phyloP scores from a whole-genome alignment of 345 rosid species.

The Orychophragmus violaceus region DNA sequence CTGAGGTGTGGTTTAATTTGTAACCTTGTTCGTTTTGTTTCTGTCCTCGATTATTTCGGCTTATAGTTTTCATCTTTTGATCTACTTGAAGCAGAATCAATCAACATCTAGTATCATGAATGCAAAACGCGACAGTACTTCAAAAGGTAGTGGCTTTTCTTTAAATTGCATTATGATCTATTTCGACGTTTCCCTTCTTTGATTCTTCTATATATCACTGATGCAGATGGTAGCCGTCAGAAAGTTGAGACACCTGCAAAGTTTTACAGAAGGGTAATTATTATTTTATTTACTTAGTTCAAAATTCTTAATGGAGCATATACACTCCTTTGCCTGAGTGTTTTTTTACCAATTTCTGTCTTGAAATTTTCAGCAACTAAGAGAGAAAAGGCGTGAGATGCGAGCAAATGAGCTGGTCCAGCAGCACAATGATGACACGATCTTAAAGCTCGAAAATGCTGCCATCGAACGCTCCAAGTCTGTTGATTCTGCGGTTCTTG shows the following conservation, averaged over 20 bases:
- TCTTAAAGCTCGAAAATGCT: conserved; percentile 81
- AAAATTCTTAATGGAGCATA: neutral
- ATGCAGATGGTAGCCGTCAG: conserved; percentile 47
- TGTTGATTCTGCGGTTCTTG: conserved; percentile 91
- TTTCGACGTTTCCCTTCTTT: conserved; percentile 6
- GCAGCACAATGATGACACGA: conserved; percentile 65
- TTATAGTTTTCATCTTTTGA: conserved; percentile 25
- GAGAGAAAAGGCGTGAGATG: conserved; percentile 75
- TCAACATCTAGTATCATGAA: conserved; percentile 35
- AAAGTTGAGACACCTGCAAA: conserved; percentile 57
- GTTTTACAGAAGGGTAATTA: conserved; percentile 68
- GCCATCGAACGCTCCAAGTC: conserved; percentile 92
- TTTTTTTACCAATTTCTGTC: neutral
- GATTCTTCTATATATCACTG: conserved; percentile 13
- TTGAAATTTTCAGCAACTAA: conserved; percentile 62
- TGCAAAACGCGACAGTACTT: conserved; percentile 32
- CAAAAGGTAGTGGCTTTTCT: conserved; percentile 33
- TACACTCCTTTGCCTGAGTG: neutral
- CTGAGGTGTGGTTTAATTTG: conserved; percentile 42
- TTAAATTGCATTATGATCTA: neutral
- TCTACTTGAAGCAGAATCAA: conserved; percentile 36
- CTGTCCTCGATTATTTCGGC: neutral
- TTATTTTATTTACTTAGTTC: neutral
- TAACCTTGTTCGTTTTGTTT: neutral
- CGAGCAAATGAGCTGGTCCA: conserved; percentile 66